phyloP scores from a whole-genome alignment of 768 basidiomycete genomes.

The Kwoniella heveanensis region DNA sequence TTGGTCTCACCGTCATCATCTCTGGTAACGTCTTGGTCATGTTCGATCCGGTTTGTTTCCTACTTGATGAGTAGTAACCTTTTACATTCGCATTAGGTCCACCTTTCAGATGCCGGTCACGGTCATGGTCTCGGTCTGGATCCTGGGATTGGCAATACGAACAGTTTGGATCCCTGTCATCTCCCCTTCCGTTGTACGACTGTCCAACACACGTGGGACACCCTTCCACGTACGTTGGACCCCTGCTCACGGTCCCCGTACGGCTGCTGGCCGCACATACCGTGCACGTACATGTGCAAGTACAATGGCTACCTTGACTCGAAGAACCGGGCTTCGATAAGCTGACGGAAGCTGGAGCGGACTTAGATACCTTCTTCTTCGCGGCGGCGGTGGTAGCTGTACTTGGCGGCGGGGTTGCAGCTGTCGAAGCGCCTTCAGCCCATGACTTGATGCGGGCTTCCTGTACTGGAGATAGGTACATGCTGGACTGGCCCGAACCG shows the following conservation, averaged over 20 bases:
- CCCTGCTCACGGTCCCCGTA: not conserved
- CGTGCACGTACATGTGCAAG: slow-evolving; percentile 15
- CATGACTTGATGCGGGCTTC: slow-evolving; percentile 17
- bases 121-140: not conserved
- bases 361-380: slow-evolving; percentile 1
- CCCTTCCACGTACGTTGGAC: not conserved
- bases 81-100: slow-evolving; percentile 12
- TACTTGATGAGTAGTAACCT: slow-evolving; percentile 12
- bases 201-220: slow-evolving; percentile 10
- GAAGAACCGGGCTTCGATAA: not conserved
- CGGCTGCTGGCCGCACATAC: not conserved
- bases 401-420: not conserved
- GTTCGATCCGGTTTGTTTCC: slow-evolving; percentile 3
- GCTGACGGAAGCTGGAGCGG: slow-evolving; percentile 15
- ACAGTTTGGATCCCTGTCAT: slow-evolving; percentile 5
- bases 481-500: slow-evolving; percentile 15
- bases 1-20: slow-evolving; percentile 3
- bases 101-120: slow-evolving; percentile 8
- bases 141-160: slow-evolving; percentile 2
- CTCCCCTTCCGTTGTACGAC: not conserved
- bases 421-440: slow-evolving; percentile 7
- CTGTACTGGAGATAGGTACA: slow-evolving; percentile 15
- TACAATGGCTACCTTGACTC: slow-evolving; percentile 9
- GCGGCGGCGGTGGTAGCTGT: too few species aligned
- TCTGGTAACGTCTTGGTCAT: slow-evolving; percentile 8